Base-by-base conservation (phyloP, 164 flowering plant genomes). In the Macadamia tetraphylla region DNA sequence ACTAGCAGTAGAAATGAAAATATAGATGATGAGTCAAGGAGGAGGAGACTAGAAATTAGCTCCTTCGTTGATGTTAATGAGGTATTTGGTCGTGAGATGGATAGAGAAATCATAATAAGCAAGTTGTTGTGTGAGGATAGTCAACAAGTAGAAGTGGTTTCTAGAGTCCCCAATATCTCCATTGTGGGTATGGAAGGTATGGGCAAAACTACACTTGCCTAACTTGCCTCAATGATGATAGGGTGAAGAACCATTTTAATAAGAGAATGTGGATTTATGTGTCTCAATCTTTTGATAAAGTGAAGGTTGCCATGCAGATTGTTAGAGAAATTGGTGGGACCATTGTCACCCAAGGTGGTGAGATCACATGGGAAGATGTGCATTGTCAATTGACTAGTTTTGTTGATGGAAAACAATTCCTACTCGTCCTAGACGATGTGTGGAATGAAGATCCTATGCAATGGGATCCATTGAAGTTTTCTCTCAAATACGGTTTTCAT, bases 151-250 rank as follows among this genome's bases (percentile, higher is more conserved):
- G 3, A 2, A 3, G 29, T n/a, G n/a, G 63, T 31, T 40, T 51
- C 56, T 9, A 12, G 15, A 18, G n/a, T 58, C 17, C 56, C 60
- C 14, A 46, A 68, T 43, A 60, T 75, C 43, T 67, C 76, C 10
- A 57, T 78, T 1, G 67, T 64, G 1, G 81, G 78, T 3, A 70
- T 70, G 72, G 74, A 70, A 1, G 81, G 81, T 6, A 31, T 78
- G 12, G 81, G 81, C 17, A 78, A 78, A 62, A 78, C 81, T 2
- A 63, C 74, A n/a, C 74, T 78, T n/a, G 78, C 78, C 3, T 71
- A 67, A 32, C 10, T 48, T 3, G 73, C 44, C 70, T 44, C 48
- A 60, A 67, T 56, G 78, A 78, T 30, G 55, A 44, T 0, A 40
- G 35, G 32, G 72, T 78, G 9, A 35, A 14, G 3, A 13, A 51